phyloP scores from a whole-genome alignment of 371 early-diverging fungal species.

The Smittium mucronatum region DNA sequence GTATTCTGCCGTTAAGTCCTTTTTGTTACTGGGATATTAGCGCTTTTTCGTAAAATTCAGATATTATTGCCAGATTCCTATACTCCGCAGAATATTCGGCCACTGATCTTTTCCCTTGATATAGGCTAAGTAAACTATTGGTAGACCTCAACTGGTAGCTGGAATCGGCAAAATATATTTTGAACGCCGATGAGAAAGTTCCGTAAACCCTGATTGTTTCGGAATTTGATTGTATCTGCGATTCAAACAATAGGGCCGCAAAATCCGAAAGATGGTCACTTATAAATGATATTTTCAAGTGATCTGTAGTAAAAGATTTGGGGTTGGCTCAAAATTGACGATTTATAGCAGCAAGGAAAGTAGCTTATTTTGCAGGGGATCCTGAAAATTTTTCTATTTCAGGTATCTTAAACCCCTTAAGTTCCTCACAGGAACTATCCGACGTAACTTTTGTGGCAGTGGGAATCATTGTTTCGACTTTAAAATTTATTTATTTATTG shows the following conservation, averaged over 20 bases:
- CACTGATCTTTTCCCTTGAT: background rate
- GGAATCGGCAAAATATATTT: background rate
- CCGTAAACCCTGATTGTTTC: background rate
- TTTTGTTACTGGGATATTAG: constrained; percentile 1
- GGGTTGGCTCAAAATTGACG: background rate
- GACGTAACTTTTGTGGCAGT: too few species aligned
- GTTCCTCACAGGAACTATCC: background rate
- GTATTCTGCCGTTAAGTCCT: background rate
- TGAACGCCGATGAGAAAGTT: background rate
- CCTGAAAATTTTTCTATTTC: background rate
- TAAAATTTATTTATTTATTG: too few species aligned
- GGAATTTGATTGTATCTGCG: background rate
- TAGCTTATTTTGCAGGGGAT: background rate
- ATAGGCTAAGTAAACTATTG: background rate
- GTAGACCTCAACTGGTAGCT: background rate
- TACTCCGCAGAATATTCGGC: background rate
- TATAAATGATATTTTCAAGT: background rate
- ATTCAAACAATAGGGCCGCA: background rate
- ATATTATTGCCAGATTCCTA: background rate
- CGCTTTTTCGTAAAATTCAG: background rate
- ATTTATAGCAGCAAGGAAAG: background rate
- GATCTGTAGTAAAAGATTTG: background rate
- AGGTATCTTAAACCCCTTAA: background rate
- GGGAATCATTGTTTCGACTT: too few species aligned
- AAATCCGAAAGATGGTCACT: background rate